Evolutionary conservation across 352 stramenopile genomes (phyloP).

Genomic region (Peronospora destructor): DNA sequence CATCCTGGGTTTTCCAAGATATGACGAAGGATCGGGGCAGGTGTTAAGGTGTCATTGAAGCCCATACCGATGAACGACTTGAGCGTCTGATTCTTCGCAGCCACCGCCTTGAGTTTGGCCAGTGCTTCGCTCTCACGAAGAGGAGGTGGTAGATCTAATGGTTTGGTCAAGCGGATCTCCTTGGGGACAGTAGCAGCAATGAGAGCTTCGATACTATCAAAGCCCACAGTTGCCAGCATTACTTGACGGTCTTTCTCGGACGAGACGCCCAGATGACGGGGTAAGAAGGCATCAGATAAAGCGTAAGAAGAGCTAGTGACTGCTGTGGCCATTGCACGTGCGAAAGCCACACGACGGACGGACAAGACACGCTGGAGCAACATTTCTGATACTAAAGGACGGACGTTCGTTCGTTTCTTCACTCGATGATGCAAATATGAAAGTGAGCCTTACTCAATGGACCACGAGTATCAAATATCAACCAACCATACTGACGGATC

Average conservation of each 20-base stretch:
- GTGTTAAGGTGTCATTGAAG: conserved; percentile 96
- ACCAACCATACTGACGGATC: not conserved
- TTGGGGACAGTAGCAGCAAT: conserved; percentile 91
- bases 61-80: conserved; percentile 98
- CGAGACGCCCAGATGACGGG: conserved; percentile 84
- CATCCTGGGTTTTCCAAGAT: conserved; percentile 98
- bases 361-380: conserved; percentile 20
- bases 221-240: conserved; percentile 93
- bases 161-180: conserved; percentile 81
- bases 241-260: conserved; percentile 76
- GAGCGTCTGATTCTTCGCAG: conserved; percentile 92
- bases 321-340: conserved; percentile 13
- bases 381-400: conserved; percentile 4
- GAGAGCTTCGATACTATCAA: conserved; percentile 90
- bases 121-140: conserved; percentile 92
- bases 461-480: no score
- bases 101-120: conserved; percentile 84
- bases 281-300: conserved; percentile 57
- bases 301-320: conserved; percentile 23
- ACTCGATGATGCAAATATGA: conserved; percentile 8
- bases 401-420: conserved; percentile 4
- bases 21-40: conserved; percentile 94
- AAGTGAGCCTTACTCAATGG: conserved; percentile 9
- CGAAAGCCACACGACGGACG: conserved; percentile 15
- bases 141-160: conserved; percentile 57